These are phyloP conservation scores for Erodium texanum DNA, from an alignment of 441 rosid species.

Conservation along the genomic window DNA sequence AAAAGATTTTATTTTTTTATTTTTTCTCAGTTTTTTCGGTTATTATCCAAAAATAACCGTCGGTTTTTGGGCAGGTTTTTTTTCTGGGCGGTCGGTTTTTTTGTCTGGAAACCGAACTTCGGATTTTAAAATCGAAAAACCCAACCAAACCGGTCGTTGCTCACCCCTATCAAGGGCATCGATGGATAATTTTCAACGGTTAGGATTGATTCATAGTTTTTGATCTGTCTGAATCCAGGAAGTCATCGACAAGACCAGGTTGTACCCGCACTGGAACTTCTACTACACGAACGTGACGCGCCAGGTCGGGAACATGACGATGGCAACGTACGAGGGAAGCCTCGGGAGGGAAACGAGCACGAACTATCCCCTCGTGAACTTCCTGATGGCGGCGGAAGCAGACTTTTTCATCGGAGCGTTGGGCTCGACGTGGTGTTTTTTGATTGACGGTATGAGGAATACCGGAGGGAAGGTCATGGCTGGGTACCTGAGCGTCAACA, in stretches of 20 bases:
- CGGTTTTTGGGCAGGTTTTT: too few relatives aligned
- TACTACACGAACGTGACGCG: constrained; percentile 72
- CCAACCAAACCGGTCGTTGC: too few relatives aligned
- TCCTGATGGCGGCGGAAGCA: constrained; percentile 81
- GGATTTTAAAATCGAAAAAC: too few relatives aligned
- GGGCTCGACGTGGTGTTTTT: constrained; percentile 95
- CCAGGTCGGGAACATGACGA: constrained; percentile 67
- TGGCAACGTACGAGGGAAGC: constrained; percentile 79
- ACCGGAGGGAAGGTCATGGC: constrained; percentile 95
- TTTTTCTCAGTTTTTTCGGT: too few relatives aligned
- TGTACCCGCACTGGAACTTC: constrained; percentile 50
- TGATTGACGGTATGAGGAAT: constrained; percentile 90
- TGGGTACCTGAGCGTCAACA: constrained; percentile 84
- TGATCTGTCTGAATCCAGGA: constrained; percentile 28
- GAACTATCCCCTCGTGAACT: constrained; percentile 84
- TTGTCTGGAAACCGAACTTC: too few relatives aligned
- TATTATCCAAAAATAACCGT: too few relatives aligned
- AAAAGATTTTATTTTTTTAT: too few relatives aligned
- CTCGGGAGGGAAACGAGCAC: constrained; percentile 87
- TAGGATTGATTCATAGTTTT: too few relatives aligned
- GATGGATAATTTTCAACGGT: too few relatives aligned
- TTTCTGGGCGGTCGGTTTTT: too few relatives aligned
- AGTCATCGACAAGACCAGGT: constrained; percentile 53
- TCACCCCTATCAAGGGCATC: too few relatives aligned
- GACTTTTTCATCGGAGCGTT: constrained; percentile 88